These are phyloP conservation scores for Neurospora sp. DNA, from an alignment of 495 filamentous ascomycete genomes.

Conservation along the genomic window DNA sequence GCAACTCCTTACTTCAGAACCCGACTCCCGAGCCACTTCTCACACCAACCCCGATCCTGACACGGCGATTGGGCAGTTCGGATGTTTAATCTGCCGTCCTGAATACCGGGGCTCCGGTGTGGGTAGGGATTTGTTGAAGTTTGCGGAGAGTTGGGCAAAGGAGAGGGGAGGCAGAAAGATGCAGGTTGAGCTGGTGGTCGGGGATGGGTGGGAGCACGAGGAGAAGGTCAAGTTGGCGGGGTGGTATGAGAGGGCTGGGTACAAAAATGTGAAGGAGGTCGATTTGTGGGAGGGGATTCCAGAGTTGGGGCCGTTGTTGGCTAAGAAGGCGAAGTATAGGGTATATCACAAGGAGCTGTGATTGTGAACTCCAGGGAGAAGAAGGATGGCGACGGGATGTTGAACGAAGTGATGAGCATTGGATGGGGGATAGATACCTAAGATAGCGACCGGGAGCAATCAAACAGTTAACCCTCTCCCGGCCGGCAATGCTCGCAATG, in stretches of 20 bases:
- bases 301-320: neutral
- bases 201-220: conserved; percentile 1
- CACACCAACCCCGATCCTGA: neutral
- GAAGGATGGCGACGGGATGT: too few relatives aligned
- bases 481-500: too few relatives aligned
- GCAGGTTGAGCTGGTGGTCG: conserved; percentile 1
- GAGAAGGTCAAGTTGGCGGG: neutral
- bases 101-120: neutral
- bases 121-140: neutral
- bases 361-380: too few relatives aligned
- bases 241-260: conserved; percentile 6
- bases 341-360: neutral
- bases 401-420: too few relatives aligned
- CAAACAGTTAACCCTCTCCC: too few relatives aligned
- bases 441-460: too few relatives aligned
- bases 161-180: neutral
- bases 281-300: neutral
- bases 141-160: conserved; percentile 1
- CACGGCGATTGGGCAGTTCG: neutral
- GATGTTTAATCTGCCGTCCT: neutral
- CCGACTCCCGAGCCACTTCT: neutral
- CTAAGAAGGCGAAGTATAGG: neutral
- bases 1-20: neutral
- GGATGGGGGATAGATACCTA: too few relatives aligned
- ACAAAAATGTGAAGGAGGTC: neutral